Evolutionary conservation across 106 monocot species (phyloP).

Genomic region (Dioscorea zingiberensis): DNA sequence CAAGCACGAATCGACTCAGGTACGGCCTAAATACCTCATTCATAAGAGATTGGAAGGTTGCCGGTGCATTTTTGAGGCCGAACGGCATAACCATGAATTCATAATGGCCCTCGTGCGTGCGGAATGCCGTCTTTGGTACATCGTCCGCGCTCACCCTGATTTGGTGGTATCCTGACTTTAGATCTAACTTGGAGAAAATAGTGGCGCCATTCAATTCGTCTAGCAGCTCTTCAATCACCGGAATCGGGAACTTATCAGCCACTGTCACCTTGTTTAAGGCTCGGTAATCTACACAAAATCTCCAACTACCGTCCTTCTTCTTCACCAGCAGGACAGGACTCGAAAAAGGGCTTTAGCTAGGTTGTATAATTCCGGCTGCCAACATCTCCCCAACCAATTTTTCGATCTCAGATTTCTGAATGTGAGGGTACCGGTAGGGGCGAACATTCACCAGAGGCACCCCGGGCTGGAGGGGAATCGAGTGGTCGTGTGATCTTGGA

Average conservation of each 20-base stretch:
- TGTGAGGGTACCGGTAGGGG: background rate
- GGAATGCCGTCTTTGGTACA: too few relatives aligned
- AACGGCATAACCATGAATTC: too few relatives aligned
- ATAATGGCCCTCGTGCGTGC: too few relatives aligned
- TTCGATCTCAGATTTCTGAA: background rate
- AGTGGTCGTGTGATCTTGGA: background rate
- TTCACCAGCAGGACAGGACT: background rate
- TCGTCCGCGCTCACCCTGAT: too few relatives aligned
- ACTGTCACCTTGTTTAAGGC: background rate
- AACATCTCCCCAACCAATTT: background rate
- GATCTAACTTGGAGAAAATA: background rate
- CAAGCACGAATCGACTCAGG: background rate
- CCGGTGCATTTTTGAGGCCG: too few relatives aligned
- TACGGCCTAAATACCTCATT: background rate
- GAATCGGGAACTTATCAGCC: background rate
- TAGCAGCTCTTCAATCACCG: slow-evolving; percentile 4
- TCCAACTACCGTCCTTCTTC: slow-evolving; percentile 2
- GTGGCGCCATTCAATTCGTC: background rate
- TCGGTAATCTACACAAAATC: slow-evolving; percentile 3
- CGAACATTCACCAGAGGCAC: too few relatives aligned
- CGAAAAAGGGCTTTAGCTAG: background rate
- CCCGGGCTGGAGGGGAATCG: too few relatives aligned
- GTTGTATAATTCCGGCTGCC: background rate
- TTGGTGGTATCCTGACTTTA: slow-evolving; percentile 1
- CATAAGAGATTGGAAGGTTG: too few relatives aligned